Evolutionary conservation across 768 basidiomycete genomes (phyloP).

Genomic region (Collybia nuda): DNA sequence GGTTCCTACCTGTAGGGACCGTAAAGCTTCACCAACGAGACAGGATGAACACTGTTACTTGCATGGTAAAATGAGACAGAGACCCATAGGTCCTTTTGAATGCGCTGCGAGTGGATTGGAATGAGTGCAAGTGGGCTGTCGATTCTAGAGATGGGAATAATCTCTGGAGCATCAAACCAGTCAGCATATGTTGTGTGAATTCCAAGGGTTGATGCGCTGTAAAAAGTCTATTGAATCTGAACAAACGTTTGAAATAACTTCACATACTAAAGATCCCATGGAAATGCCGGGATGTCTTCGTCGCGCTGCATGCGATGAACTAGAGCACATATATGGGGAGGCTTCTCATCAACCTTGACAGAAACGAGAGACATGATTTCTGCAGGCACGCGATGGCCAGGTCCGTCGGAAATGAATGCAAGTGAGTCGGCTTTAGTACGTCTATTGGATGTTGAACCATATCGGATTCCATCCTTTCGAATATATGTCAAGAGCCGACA

Average conservation of each 20-base stretch:
- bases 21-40: neutral
- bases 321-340: conserved; percentile 17
- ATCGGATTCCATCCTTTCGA: conserved; percentile 20
- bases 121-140: conserved; percentile 11
- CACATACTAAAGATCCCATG: conserved; percentile 20
- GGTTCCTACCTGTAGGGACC: neutral
- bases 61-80: conserved; percentile 15
- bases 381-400: neutral
- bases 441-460: conserved; percentile 14
- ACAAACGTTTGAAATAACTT: neutral
- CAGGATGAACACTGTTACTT: neutral
- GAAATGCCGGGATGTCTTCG: conserved; percentile 15
- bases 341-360: conserved; percentile 8
- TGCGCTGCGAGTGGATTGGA: conserved; percentile 1
- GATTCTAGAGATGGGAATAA: conserved; percentile 12
- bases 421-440: conserved; percentile 14
- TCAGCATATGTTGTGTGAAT: conserved; percentile 16
- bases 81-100: conserved; percentile 10
- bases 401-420: conserved; percentile 9
- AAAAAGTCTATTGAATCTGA: neutral
- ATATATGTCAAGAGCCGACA: conserved; percentile 4
- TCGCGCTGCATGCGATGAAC: conserved; percentile 10
- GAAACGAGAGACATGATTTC: conserved; percentile 13
- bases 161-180: conserved; percentile 1
- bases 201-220: conserved; percentile 17